phyloP scores from a whole-genome alignment of 305 asterid genomes.

The Fraxinus xanthoxyloides region DNA sequence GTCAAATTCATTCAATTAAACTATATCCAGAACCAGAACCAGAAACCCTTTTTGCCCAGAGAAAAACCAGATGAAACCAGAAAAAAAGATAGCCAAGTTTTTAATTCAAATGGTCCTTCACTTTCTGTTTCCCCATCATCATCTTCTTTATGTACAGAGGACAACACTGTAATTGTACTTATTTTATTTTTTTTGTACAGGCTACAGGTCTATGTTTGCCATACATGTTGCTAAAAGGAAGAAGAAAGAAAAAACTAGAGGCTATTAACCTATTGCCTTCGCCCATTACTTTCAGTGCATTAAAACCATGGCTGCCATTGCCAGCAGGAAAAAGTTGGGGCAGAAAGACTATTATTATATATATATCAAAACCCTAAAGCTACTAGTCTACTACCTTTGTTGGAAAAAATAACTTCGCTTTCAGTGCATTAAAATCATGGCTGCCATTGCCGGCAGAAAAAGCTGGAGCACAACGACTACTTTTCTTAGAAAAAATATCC shows the following conservation, averaged over 20 bases:
- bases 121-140: slow-evolving; percentile 14
- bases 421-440: slow-evolving; percentile 26
- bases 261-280: slow-evolving; percentile 16
- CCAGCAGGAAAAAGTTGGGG: not conserved
- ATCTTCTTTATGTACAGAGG: slow-evolving; percentile 18
- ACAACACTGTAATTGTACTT: slow-evolving; percentile 25
- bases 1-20: not conserved
- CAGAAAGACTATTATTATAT: not conserved
- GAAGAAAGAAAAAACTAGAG: slow-evolving; percentile 10
- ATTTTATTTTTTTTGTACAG: slow-evolving; percentile 20
- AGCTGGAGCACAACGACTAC: not conserved
- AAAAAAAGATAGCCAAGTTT: slow-evolving; percentile 2
- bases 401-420: slow-evolving; percentile 23
- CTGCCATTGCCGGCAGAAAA: not conserved
- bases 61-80: slow-evolving; percentile 6
- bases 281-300: slow-evolving; percentile 34
- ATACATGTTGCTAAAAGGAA: not conserved
- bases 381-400: not conserved
- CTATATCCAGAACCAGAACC: not conserved
- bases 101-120: slow-evolving; percentile 29
- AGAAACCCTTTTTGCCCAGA: slow-evolving; percentile 1
- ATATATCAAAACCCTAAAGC: not conserved
- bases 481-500: no score
- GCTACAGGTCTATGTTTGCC: slow-evolving; percentile 16
- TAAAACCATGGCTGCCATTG: slow-evolving; percentile 13